A percentile compares a stretch with the other conserved stretches of the same genome.
Conservation (phyloP, 768 basidiomycete genomes). For the Suillus americanus region DNA sequence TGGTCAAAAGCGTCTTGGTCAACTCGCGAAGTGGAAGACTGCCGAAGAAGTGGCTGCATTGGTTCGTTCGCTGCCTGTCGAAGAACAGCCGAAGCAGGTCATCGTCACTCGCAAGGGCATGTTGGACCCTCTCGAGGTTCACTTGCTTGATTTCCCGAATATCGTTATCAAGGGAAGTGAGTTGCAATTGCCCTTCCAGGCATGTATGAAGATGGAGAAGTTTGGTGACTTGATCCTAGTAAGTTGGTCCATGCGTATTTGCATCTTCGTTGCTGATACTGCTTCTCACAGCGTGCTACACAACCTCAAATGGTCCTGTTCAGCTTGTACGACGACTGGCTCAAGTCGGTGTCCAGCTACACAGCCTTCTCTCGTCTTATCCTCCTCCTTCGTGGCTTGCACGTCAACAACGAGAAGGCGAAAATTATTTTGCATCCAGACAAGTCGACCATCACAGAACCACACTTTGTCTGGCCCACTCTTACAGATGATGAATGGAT, state of each 20-base stretch:
- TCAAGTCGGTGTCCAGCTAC: slow-evolving; percentile 98
- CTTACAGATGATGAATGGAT: slow-evolving; percentile 96
- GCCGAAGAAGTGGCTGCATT: slow-evolving; percentile 99
- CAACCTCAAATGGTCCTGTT: slow-evolving; percentile 99
- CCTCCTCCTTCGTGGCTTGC: slow-evolving; percentile 92
- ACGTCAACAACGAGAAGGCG: slow-evolving; percentile 99
- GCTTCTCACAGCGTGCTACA: slow-evolving; percentile 68
- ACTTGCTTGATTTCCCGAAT: slow-evolving; percentile 99
- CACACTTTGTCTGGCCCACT: slow-evolving; percentile 97
- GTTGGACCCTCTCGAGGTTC: slow-evolving; percentile 97
- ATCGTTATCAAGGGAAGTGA: slow-evolving; percentile 99
- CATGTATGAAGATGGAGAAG: slow-evolving; percentile 99
- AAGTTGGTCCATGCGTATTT: slow-evolving; percentile 18
- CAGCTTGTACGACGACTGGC: slow-evolving; percentile 98
- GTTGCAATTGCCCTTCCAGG: slow-evolving; percentile 98
- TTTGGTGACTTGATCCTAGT: slow-evolving; percentile 96
- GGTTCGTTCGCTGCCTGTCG: slow-evolving; percentile 96
- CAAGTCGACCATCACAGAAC: slow-evolving; percentile 94
- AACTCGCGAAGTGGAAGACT: slow-evolving; percentile 99
- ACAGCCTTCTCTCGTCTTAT: slow-evolving; percentile 98
- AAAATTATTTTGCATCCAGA: slow-evolving; percentile 98
- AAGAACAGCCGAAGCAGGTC: slow-evolving; percentile 99
- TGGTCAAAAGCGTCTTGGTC: slow-evolving; percentile 99
- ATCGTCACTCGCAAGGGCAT: slow-evolving; percentile 99
- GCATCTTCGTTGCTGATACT: not conserved